Base-by-base conservation (phyloP, 108 stramenopile species). In the Phaeodactylum tricornutum region DNA sequence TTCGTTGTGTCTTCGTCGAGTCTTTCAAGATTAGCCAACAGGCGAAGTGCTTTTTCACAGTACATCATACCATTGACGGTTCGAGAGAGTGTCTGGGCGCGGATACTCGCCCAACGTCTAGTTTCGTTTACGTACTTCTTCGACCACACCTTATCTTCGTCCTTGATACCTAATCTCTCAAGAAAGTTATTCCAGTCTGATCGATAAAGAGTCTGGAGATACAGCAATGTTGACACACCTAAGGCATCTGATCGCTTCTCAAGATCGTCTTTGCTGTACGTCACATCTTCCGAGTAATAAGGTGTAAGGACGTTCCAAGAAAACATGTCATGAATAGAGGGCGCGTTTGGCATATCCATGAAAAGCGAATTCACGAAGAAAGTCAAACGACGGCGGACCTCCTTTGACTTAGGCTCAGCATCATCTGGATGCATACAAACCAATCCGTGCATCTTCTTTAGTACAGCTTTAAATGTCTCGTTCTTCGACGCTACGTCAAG, bases 41-140 rank as follows among this genome's bases (percentile, higher is more conserved):
- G 69, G 23, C 92, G 87, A 11, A 96, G 71, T 11, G 97, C 95
- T 47, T 92, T 93, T 66, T 98, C 97, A 51, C 84, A 91, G 64
- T 95, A 92, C 97, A 98, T 98, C 92, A 98, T 98, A 22, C 97
- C 97, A 42, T 81, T 92, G 22, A 96, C 93, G 11, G 97, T 98
- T 42, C 97, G 67, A 26, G 79, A 75, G 48, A 98, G 70, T 5
- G 97, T 96, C 67, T 98, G 97, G 15, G 94, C 91, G 35, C 97
- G 81, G 53, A 94, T 79, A 55, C 94, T 95, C 11, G 97, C 95
- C 97, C 97, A 98, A 35, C 89, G 77, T 23, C 95, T 66, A 2
- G 92, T 93, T 57, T 94, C 93, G 29, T 90, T 57, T 25, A 78
- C 67, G 62, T 72, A 68, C 46, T 82, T 77, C 64, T 90, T 91